These are phyloP conservation scores for Suhomyces prunicola DNA, from an alignment of 805 yeast species.

Conservation along the genomic window DNA sequence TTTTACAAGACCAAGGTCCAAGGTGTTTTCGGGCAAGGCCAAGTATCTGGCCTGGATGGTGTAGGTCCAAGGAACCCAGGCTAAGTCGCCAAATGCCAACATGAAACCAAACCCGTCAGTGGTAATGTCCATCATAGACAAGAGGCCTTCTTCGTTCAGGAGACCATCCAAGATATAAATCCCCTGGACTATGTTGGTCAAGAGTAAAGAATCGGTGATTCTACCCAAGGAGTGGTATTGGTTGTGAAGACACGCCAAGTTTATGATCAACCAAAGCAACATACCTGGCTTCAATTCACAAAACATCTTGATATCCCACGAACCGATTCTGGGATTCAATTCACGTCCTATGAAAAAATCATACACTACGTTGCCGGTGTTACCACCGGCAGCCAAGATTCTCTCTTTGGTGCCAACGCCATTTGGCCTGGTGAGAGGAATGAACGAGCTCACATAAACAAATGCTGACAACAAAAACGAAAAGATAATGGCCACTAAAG, in stretches of 20 bases:
- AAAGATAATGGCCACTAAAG: slow-evolving; percentile 59
- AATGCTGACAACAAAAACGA: slow-evolving; percentile 60
- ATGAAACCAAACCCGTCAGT: slow-evolving; percentile 97
- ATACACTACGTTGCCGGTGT: slow-evolving; percentile 67
- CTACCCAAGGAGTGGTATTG: slow-evolving; percentile 63
- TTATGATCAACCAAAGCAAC: slow-evolving; percentile 77
- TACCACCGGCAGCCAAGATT: slow-evolving; percentile 83
- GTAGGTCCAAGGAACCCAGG: slow-evolving; percentile 90
- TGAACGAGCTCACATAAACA: slow-evolving; percentile 66
- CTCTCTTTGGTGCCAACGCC: slow-evolving; percentile 59
- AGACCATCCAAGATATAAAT: slow-evolving; percentile 91
- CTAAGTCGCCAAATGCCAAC: slow-evolving; percentile 92
- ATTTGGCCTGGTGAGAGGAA: slow-evolving; percentile 51
- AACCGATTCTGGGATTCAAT: slow-evolving; percentile 83
- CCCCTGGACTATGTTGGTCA: slow-evolving; percentile 68
- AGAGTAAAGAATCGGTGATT: slow-evolving; percentile 66
- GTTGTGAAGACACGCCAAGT: slow-evolving; percentile 75
- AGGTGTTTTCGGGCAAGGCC: slow-evolving; percentile 51
- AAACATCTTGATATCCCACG: slow-evolving; percentile 84
- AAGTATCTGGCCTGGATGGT: slow-evolving; percentile 82
- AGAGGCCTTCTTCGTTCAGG: slow-evolving; percentile 80
- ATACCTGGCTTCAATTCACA: slow-evolving; percentile 95
- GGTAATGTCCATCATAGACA: slow-evolving; percentile 93
- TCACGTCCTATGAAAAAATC: slow-evolving; percentile 99
- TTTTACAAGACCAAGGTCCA: slow-evolving; percentile 47